phyloP scores from a whole-genome alignment of 257 asterid genomes.

The Parsonsia alboflavescens region DNA sequence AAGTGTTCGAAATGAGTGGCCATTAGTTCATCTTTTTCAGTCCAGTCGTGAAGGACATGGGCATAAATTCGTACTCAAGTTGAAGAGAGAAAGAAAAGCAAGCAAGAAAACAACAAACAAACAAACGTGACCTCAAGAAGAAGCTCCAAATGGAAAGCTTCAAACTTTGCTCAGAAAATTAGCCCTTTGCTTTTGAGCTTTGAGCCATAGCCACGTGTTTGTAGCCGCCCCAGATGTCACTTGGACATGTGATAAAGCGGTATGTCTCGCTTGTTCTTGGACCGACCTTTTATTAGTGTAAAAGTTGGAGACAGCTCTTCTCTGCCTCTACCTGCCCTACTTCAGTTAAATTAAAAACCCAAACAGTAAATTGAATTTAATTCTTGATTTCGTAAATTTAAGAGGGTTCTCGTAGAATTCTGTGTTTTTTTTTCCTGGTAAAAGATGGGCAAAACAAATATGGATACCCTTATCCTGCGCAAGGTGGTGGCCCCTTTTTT shows the following conservation, averaged over 20 bases:
- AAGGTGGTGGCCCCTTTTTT: neutral
- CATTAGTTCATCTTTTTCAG: neutral
- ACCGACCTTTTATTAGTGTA: too few relatives aligned
- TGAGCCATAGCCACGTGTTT: slow-evolving; percentile 9
- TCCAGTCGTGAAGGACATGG: neutral
- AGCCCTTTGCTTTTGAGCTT: neutral
- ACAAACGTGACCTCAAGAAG: neutral
- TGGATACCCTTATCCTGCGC: slow-evolving; percentile 9
- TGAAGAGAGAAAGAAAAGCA: neutral
- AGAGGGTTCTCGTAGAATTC: too few relatives aligned
- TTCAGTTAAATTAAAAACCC: too few relatives aligned
- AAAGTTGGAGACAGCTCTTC: neutral
- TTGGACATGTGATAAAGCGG: neutral
- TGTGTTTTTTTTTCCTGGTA: neutral
- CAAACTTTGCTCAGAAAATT: neutral
- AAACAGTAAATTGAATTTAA: too few relatives aligned
- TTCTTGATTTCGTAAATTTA: too few relatives aligned
- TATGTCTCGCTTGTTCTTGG: too few relatives aligned
- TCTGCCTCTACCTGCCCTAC: neutral
- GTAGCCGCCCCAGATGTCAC: slow-evolving; percentile 13
- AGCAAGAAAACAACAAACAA: too few relatives aligned
- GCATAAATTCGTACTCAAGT: neutral
- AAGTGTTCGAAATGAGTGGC: neutral
- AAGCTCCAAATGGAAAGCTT: neutral
- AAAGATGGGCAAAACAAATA: neutral